A percentile compares a stretch with the other conserved stretches of the same genome.
These are phyloP conservation scores for Usnea hakonensis DNA, from an alignment of 495 filamentous ascomycete species.

Conservation along the genomic window DNA sequence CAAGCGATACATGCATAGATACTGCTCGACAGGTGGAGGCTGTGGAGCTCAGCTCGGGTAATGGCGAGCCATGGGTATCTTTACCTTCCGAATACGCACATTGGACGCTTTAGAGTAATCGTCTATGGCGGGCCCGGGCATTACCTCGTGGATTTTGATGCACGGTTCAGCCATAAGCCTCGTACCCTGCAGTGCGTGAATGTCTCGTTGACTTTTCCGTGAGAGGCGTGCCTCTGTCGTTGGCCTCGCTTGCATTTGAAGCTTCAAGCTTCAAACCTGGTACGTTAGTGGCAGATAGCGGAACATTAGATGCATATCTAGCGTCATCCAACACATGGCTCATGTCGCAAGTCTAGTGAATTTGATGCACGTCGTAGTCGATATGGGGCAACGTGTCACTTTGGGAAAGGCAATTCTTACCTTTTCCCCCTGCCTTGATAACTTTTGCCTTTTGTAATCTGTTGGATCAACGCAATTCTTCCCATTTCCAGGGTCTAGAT, in stretches of 20 bases:
- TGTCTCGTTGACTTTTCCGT: background rate
- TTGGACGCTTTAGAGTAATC: too few relatives aligned
- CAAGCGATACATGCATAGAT: background rate
- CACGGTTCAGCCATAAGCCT: background rate
- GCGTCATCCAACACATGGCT: background rate
- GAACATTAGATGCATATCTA: background rate
- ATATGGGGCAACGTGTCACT: background rate
- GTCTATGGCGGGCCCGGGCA: background rate
- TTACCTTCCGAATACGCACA: too few relatives aligned
- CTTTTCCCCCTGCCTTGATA: background rate
- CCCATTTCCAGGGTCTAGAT: background rate
- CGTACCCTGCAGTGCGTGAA: background rate
- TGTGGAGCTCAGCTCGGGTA: background rate
- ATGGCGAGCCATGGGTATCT: background rate
- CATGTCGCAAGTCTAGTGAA: background rate
- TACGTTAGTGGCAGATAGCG: background rate
- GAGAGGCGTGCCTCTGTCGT: constrained; percentile 1
- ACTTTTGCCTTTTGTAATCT: background rate
- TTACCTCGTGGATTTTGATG: background rate
- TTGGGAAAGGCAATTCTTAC: too few relatives aligned
- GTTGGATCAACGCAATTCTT: background rate
- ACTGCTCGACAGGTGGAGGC: background rate
- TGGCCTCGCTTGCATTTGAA: background rate
- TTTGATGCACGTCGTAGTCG: background rate
- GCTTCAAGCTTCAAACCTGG: background rate